Conservation (phyloP, 2,329 filamentous ascomycete genomes). For the Aureobasidium sp. region DNA sequence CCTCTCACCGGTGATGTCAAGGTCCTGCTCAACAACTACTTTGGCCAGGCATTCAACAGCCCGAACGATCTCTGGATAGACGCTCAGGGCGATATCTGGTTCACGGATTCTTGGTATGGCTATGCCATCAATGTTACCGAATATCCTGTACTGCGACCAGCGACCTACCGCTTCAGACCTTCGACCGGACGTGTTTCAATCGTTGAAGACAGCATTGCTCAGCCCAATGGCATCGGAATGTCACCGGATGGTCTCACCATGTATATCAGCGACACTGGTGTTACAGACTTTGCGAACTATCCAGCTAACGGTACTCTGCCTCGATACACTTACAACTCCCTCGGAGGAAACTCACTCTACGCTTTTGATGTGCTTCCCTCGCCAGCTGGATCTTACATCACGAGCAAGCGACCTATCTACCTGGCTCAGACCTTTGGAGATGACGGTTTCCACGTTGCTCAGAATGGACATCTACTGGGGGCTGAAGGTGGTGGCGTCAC, state of each 20-base stretch:
- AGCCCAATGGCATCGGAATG: conserved; percentile 40
- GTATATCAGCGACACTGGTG: conserved; percentile 38
- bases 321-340: conserved; percentile 12
- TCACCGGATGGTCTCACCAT: conserved; percentile 35
- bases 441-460: conserved; percentile 17
- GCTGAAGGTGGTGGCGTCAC: conserved; percentile 17
- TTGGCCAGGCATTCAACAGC: conserved; percentile 37
- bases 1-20: conserved; percentile 35
- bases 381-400: conserved; percentile 15
- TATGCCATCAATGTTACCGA: conserved; percentile 15
- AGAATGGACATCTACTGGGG: conserved; percentile 16
- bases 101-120: conserved; percentile 34
- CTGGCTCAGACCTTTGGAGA: conserved; percentile 15
- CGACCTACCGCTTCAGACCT: conserved; percentile 35
- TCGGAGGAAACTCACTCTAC: conserved; percentile 15
- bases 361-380: conserved; percentile 16
- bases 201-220: conserved; percentile 33
- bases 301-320: conserved; percentile 6
- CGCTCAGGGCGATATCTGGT: conserved; percentile 39
- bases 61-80: conserved; percentile 35
- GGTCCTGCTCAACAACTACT: conserved; percentile 38
- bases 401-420: conserved; percentile 16
- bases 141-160: conserved; percentile 19
- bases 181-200: conserved; percentile 32
- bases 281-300: conserved; percentile 11